A percentile compares a stretch with the other conserved stretches of the same genome.
These are phyloP conservation scores for Fusarium cicatricum DNA, from an alignment of 2,329 filamentous ascomycete genomes.

Conservation along the genomic window DNA sequence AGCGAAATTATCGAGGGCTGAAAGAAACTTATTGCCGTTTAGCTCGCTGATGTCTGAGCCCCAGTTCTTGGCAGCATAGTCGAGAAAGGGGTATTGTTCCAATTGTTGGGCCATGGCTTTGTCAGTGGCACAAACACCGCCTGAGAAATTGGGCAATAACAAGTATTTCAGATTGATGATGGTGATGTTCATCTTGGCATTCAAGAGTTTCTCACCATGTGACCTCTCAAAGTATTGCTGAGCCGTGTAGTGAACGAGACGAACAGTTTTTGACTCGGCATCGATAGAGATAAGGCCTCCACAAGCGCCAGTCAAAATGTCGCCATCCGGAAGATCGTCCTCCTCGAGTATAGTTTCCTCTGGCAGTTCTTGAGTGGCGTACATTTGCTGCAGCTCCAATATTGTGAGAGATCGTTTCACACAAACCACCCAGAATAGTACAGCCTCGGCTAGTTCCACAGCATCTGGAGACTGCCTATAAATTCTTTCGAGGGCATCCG, in stretches of 20 bases:
- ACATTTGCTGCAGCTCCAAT: constrained; percentile 4
- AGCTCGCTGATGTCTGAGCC: not conserved
- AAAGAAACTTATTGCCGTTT: not conserved
- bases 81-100: not conserved
- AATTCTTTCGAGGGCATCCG: not conserved
- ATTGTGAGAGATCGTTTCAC: constrained; percentile 1
- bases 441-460: constrained; percentile 4
- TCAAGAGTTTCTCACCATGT: not conserved
- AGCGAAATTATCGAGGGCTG: not conserved
- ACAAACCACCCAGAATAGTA: constrained; percentile 5
- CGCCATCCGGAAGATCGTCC: not conserved
- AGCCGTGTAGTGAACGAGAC: not conserved
- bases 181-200: not conserved
- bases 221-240: not conserved
- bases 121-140: not conserved
- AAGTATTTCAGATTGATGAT: not conserved
- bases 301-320: not conserved
- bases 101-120: not conserved
- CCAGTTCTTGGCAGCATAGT: not conserved
- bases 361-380: not conserved
- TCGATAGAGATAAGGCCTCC: not conserved
- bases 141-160: not conserved
- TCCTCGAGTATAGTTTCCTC: not conserved
- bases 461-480: not conserved
- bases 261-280: not conserved